Evolutionary conservation across 441 rosid species (phyloP).

Genomic region (Erodium moschatum): DNA sequence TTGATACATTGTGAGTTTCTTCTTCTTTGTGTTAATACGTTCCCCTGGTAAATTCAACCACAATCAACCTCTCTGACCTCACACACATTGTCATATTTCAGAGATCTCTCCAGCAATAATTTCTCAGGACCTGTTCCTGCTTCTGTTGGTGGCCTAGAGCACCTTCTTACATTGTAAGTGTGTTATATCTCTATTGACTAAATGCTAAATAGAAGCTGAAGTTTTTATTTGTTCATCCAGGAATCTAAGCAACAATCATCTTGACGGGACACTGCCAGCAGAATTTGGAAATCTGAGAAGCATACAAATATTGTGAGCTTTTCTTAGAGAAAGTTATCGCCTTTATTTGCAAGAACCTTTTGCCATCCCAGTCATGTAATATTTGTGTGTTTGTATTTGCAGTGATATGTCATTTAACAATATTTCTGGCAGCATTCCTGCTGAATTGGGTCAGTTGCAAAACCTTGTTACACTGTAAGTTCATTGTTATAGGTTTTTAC

Average conservation of each 20-base stretch:
- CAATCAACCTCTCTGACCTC: not conserved
- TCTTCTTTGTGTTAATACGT: not conserved
- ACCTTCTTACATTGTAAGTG: slow-evolving; percentile 68
- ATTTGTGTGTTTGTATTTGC: slow-evolving; percentile 3
- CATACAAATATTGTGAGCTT: slow-evolving; percentile 53
- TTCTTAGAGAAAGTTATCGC: not conserved
- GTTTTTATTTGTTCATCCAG: slow-evolving; percentile 25
- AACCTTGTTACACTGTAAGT: slow-evolving; percentile 67
- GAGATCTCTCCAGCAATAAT: slow-evolving; percentile 75
- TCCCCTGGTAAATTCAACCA: not conserved
- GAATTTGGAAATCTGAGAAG: slow-evolving; percentile 80
- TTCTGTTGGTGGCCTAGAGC: slow-evolving; percentile 83
- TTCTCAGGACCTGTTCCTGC: slow-evolving; percentile 67
- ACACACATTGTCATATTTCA: slow-evolving; percentile 17
- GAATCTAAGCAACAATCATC: slow-evolving; percentile 63
- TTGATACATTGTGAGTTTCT: slow-evolving; percentile 61
- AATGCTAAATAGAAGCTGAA: not conserved
- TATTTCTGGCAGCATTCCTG: slow-evolving; percentile 57
- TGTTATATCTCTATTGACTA: not conserved
- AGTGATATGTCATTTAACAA: slow-evolving; percentile 75
- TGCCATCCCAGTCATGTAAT: not conserved
- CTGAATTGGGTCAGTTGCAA: slow-evolving; percentile 76
- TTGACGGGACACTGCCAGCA: slow-evolving; percentile 53
- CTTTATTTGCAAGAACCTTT: not conserved
- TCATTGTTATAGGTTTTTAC: not conserved